Conservation (phyloP, 2,329 filamentous ascomycete species). For the Mycosphaerella arachidis region DNA sequence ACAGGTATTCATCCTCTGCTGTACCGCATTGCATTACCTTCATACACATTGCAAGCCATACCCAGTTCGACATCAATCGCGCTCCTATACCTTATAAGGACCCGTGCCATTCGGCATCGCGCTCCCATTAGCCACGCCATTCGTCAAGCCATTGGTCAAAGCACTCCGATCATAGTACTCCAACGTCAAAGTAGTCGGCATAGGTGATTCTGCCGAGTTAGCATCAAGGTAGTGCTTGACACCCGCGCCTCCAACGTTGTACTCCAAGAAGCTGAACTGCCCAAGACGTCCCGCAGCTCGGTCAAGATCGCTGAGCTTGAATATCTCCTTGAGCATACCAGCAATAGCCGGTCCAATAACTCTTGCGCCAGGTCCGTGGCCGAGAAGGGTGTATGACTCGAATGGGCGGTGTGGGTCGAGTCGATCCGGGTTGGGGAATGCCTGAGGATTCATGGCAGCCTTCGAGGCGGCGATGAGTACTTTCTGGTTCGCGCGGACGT, state of each 20-base stretch:
- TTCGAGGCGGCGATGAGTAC: constrained; percentile 44
- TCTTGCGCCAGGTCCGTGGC: constrained; percentile 40
- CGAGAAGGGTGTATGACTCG: constrained; percentile 35
- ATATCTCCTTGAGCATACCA: constrained; percentile 43
- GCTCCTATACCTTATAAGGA: background rate
- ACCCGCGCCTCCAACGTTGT: constrained; percentile 45
- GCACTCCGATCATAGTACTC: constrained; percentile 36
- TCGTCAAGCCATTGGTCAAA: background rate
- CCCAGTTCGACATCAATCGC: background rate
- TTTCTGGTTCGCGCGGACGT: constrained; percentile 43
- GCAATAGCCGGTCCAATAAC: constrained; percentile 39
- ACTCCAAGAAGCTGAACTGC: constrained; percentile 41
- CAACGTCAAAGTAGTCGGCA: constrained; percentile 41
- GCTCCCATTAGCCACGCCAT: background rate
- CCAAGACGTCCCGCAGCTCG: constrained; percentile 37
- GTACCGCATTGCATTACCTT: background rate
- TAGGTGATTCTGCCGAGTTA: constrained; percentile 45
- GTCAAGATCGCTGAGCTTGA: constrained; percentile 42
- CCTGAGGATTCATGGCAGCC: constrained; percentile 38
- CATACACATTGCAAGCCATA: background rate
- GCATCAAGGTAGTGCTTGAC: constrained; percentile 48
- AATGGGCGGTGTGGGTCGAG: constrained; percentile 42
- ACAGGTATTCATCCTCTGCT: background rate
- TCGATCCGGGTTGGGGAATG: constrained; percentile 41
- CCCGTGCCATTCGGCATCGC: background rate